Evolutionary conservation across 1,284 basidiomycete genomes (phyloP).

Genomic region (Cryptococcus maquisensis): DNA sequence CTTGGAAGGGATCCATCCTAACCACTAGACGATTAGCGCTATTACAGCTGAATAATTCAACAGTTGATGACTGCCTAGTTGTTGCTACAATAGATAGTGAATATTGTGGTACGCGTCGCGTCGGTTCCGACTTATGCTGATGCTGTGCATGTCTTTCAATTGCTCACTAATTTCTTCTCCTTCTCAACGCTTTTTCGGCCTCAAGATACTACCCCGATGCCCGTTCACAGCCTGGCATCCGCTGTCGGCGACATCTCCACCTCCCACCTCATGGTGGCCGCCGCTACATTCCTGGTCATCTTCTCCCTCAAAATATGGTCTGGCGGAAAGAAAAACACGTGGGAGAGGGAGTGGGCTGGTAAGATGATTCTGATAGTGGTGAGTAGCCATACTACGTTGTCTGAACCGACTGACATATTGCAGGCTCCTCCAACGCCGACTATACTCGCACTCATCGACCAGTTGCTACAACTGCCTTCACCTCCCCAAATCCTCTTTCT

Average conservation of each 20-base stretch:
- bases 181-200: neutral
- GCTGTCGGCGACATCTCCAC: conserved; percentile 20
- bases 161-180: neutral
- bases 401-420: neutral
- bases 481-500: conserved; percentile 49
- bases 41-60: too few relatives aligned
- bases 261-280: conserved; percentile 17
- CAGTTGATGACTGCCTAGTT: too few relatives aligned
- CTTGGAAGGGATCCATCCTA: conserved; percentile 11
- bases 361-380: conserved; percentile 47
- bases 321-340: conserved; percentile 40
- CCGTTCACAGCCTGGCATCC: conserved; percentile 27
- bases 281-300: conserved; percentile 15
- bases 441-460: conserved; percentile 39
- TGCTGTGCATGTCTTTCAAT: neutral
- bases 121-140: neutral
- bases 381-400: conserved; percentile 8
- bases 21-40: conserved; percentile 9
- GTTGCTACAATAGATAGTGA: too few relatives aligned
- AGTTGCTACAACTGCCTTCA: conserved; percentile 42
- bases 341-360: conserved; percentile 49
- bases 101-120: neutral
- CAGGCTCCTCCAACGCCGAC: conserved; percentile 45
- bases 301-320: conserved; percentile 33
- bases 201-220: conserved; percentile 19